Conservation (phyloP, 225 moss, liverwort and hornwort species). For the Polytrichum commune region DNA sequence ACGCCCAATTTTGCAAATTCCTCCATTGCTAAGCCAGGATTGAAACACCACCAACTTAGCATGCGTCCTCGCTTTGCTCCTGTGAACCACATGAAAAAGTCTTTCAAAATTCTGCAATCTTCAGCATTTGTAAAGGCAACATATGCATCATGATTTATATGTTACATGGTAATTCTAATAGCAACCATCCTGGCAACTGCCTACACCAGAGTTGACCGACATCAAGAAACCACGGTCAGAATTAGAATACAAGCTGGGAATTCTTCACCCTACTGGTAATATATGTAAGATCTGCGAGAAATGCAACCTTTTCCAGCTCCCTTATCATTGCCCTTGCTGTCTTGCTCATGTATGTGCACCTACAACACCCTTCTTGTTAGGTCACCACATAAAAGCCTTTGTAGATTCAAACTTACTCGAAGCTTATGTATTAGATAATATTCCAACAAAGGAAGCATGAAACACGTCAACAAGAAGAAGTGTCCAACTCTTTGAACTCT, state of each 20-base stretch:
- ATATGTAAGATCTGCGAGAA: too few relatives aligned
- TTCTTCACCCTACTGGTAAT: too few relatives aligned
- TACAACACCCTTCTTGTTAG: slow-evolving; percentile 16
- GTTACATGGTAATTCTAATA: too few relatives aligned
- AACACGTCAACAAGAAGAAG: background rate
- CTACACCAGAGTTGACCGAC: too few relatives aligned
- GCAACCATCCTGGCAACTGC: too few relatives aligned
- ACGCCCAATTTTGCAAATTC: slow-evolving; percentile 92
- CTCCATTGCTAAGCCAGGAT: slow-evolving; percentile 98
- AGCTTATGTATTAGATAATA: background rate
- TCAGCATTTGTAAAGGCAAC: too few relatives aligned
- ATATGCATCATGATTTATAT: too few relatives aligned
- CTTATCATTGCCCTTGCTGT: slow-evolving; percentile 73
- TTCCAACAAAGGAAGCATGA: too few relatives aligned
- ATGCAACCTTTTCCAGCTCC: slow-evolving; percentile 64
- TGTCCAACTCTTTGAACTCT: background rate
- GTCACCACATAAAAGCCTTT: too few relatives aligned
- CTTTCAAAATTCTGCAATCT: too few relatives aligned
- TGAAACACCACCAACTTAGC: slow-evolving; percentile 99
- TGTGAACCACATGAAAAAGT: slow-evolving; percentile 11
- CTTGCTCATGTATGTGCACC: slow-evolving; percentile 92
- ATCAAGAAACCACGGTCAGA: too few relatives aligned
- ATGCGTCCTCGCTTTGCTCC: slow-evolving; percentile 69
- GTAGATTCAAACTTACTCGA: background rate
- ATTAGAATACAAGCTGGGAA: too few relatives aligned